Evolutionary conservation across 2,329 filamentous ascomycete species (phyloP).

Genomic region (Fusarium sp.): DNA sequence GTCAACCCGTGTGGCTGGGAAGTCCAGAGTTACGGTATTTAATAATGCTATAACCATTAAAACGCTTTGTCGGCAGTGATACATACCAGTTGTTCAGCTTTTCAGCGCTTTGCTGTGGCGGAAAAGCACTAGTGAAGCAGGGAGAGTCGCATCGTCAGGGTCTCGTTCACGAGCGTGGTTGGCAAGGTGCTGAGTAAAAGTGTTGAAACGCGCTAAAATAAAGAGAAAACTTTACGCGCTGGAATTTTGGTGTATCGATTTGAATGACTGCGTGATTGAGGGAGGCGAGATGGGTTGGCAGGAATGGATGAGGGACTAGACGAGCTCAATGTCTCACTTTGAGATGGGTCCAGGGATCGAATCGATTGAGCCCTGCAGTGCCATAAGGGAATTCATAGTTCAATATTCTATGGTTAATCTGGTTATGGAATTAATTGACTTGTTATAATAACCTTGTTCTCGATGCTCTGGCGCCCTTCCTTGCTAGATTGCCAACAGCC

Average conservation of each 20-base stretch:
- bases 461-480: background rate
- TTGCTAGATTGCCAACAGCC: no score
- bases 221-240: background rate
- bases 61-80: background rate
- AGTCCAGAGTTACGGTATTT: background rate
- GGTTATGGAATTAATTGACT: background rate
- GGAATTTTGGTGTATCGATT: conserved; percentile 6
- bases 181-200: background rate
- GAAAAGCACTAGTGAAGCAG: conserved; percentile 5
- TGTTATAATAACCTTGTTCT: no score
- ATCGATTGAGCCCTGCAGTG: background rate
- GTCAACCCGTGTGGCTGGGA: conserved; percentile 23
- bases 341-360: background rate
- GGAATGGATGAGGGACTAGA: conserved; percentile 33
- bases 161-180: conserved; percentile 10
- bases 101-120: conserved; percentile 1
- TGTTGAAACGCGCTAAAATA: conserved; percentile 3
- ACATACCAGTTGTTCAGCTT: background rate
- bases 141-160: conserved; percentile 1
- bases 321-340: conserved; percentile 32
- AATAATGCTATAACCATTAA: conserved; percentile 11
- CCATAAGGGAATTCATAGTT: fast-evolving
- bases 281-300: conserved; percentile 9
- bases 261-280: conserved; percentile 4
- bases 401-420: fast-evolving